Evolutionary conservation across 2,329 filamentous ascomycete species (phyloP).

Genomic region (Mariannaea sp.): DNA sequence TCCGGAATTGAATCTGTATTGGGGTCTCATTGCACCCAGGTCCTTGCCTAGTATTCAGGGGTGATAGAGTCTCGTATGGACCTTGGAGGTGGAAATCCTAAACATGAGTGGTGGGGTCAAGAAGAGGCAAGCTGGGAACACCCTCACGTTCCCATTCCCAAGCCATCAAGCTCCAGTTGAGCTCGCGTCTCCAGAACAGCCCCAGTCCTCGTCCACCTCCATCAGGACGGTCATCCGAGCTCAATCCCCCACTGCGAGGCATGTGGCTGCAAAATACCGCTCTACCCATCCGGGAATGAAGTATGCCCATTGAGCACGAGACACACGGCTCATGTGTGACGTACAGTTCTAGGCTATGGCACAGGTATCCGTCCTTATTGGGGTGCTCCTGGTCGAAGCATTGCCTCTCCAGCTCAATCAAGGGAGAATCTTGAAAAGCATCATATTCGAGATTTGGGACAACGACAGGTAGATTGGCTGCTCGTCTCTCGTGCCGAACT

Average conservation of each 20-base stretch:
- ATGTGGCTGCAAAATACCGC: constrained; percentile 82
- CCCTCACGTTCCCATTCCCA: constrained; percentile 72
- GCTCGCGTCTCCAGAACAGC: constrained; percentile 73
- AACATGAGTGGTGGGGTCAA: constrained; percentile 57
- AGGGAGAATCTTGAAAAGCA: constrained; percentile 69
- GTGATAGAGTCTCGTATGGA: constrained; percentile 42
- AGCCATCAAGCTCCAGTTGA: constrained; percentile 84
- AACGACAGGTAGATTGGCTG: constrained; percentile 42
- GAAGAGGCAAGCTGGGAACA: constrained; percentile 44
- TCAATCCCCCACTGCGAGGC: constrained; percentile 80
- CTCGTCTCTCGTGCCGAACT: constrained; percentile 58
- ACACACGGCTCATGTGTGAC: constrained; percentile 94
- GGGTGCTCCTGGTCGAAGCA: constrained; percentile 69
- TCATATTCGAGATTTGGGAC: constrained; percentile 57
- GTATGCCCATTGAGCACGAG: constrained; percentile 95
- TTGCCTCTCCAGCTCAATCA: constrained; percentile 67
- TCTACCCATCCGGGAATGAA: constrained; percentile 89
- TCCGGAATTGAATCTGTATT: constrained; percentile 13
- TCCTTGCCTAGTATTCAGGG: constrained; percentile 22
- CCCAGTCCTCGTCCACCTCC: constrained; percentile 66
- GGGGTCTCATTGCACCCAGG: constrained; percentile 10
- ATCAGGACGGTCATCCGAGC: constrained; percentile 70
- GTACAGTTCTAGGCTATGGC: constrained; percentile 91
- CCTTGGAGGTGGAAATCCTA: constrained; percentile 51
- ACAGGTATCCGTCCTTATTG: constrained; percentile 83